Evolutionary conservation across 495 filamentous ascomycete genomes (phyloP), one percentile per base, ranked within the genome.

Genomic region (Aspergillus baeticus): DNA sequence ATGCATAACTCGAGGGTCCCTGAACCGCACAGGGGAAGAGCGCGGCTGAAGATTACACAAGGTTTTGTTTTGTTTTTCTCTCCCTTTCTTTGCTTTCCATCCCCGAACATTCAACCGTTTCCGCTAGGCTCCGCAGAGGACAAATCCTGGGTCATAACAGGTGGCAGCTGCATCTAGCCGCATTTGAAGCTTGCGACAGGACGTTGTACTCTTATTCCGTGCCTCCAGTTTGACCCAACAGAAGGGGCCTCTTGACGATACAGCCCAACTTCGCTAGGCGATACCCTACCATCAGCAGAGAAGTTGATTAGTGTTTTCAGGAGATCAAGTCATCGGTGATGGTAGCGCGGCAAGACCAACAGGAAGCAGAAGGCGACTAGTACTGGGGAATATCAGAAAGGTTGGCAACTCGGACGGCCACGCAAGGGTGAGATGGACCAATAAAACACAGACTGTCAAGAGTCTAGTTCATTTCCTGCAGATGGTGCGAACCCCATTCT

Each of bases 141-240:
- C 47, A 47, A 52, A 61, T 52, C 60, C 57, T 60, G 57, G 60
- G 53, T 54, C 45, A 53, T 60, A 60, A 53, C 55, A 62, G 54
- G 55, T 51, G 57, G 62, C 56, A 57, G 55, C 59, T 65, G 58
- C 62, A 65, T 59, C 58, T 60, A 62, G 57, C 63, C 63, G 63
- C 54, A 60, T 62, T 45, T 57, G 29, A 58, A 57, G 38, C 38
- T 37, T 22, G 20, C 31, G 38, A 49, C 10, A 49, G 31, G n/a
- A n/a, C n/a, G n/a, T n/a, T n/a, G n/a, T 21, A 15, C 14, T 49
- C 31, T 17, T 33, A 7, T 26, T 47, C 44, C 42, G 42, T 13
- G 42, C 22, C 20, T 21, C 15, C 10, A n/a, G 22, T 7, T 23
- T 13, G 26, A 6, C n/a, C 10, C 11, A 11, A 23, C 22, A 43